Conservation (phyloP, 768 basidiomycete genomes). For the Guyanaporus albipodus region DNA sequence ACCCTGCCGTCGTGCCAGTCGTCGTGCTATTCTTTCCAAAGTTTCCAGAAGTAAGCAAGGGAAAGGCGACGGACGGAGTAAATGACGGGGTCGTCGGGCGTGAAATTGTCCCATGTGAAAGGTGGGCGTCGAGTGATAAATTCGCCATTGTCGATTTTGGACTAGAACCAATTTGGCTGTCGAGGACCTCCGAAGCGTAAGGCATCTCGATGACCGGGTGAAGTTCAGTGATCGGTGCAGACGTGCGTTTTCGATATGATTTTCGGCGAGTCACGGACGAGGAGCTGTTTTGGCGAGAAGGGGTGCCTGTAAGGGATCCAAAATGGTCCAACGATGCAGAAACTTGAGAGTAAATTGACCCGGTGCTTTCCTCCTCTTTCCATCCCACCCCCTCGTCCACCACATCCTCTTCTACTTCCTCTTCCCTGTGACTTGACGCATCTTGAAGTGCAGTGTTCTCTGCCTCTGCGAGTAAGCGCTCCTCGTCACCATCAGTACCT, state of each 20-base stretch:
- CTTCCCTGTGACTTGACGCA: too few relatives aligned
- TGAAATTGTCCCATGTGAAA: slow-evolving; percentile 11
- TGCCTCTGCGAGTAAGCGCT: slow-evolving; percentile 14
- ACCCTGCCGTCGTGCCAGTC: slow-evolving; percentile 9
- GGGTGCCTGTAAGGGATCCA: neutral
- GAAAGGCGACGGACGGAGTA: slow-evolving; percentile 3
- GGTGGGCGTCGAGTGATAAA: slow-evolving; percentile 6
- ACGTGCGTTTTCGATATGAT: slow-evolving; percentile 6
- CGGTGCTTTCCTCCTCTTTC: neutral
- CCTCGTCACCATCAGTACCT: neutral
- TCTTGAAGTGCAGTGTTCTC: slow-evolving; percentile 15
- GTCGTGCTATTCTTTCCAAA: slow-evolving; percentile 24
- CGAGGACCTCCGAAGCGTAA: neutral
- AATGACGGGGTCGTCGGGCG: slow-evolving; percentile 6
- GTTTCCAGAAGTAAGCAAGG: slow-evolving; percentile 24
- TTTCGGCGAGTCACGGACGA: slow-evolving; percentile 3
- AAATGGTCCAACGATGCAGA: slow-evolving; percentile 21
- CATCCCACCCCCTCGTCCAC: neutral
- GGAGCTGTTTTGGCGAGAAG: slow-evolving; percentile 1
- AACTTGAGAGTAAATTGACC: slow-evolving; percentile 24
- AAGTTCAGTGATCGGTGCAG: slow-evolving; percentile 4
- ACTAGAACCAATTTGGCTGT: neutral
- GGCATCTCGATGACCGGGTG: slow-evolving; percentile 19
- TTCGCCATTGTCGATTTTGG: slow-evolving; percentile 1
- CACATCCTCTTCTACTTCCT: neutral